These are phyloP conservation scores for Epichloe hybrida DNA, from an alignment of 2,329 filamentous ascomycete genomes.

Conservation along the genomic window DNA sequence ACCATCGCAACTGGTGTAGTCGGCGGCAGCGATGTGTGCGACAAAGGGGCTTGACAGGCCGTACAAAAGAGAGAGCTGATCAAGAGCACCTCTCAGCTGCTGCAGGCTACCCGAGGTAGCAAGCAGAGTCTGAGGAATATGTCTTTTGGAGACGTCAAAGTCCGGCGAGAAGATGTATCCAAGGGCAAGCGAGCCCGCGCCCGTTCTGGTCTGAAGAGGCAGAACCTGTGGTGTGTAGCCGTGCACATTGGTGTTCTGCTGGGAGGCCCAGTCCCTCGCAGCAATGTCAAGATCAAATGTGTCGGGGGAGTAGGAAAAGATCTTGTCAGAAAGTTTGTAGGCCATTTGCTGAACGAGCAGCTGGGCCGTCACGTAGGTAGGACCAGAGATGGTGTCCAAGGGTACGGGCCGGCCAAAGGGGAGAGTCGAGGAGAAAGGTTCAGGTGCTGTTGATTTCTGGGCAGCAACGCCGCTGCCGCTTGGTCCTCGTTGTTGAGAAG, in stretches of 20 bases:
- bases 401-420: conserved; percentile 43
- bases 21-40: conserved; percentile 80
- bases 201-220: conserved; percentile 72
- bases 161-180: conserved; percentile 98
- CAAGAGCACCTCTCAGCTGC: conserved; percentile 68
- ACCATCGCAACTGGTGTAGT: conserved; percentile 58
- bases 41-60: conserved; percentile 86
- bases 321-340: conserved; percentile 88
- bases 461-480: conserved; percentile 18
- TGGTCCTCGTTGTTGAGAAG: conserved; percentile 25
- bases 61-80: conserved; percentile 86
- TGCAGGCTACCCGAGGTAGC: conserved; percentile 73
- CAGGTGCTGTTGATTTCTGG: conserved; percentile 17
- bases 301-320: conserved; percentile 92
- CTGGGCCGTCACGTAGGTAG: conserved; percentile 88
- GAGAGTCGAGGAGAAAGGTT: conserved; percentile 35
- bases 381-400: conserved; percentile 57
- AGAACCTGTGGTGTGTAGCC: conserved; percentile 68
- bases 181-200: conserved; percentile 80
- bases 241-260: conserved; percentile 64
- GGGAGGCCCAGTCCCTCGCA: conserved; percentile 60
- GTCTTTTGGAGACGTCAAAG: conserved; percentile 84
- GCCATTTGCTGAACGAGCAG: conserved; percentile 90
- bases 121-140: conserved; percentile 82
- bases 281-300: conserved; percentile 83